Percentiles rank a stretch among this genome's conserved stretches.
These are phyloP conservation scores for Candida krabiensis DNA, from an alignment of 805 yeast species.

Conservation along the genomic window DNA sequence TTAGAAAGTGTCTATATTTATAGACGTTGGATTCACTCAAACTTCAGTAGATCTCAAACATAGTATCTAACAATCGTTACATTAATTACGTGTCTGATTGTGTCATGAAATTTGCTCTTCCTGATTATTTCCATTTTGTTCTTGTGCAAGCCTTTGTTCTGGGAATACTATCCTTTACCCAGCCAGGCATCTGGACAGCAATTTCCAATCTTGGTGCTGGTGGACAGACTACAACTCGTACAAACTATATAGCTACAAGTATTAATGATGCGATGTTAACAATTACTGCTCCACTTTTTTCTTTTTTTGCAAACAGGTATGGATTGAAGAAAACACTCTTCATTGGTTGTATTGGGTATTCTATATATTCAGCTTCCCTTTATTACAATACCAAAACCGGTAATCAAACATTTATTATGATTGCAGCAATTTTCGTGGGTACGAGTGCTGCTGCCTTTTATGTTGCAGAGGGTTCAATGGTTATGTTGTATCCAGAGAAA, in stretches of 20 bases:
- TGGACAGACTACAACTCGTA: conserved; percentile 9
- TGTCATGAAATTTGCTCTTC: too few relatives aligned
- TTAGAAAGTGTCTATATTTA: too few relatives aligned
- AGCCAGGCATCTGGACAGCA: conserved; percentile 13
- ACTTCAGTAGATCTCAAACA: too few relatives aligned
- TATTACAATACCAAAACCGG: conserved; percentile 29
- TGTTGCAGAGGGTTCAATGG: conserved; percentile 30
- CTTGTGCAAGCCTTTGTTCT: conserved; percentile 17
- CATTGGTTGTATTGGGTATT: conserved; percentile 27
- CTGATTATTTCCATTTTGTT: too few relatives aligned
- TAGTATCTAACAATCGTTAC: too few relatives aligned
- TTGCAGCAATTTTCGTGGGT: conserved; percentile 28
- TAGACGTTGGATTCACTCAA: too few relatives aligned
- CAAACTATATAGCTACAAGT: conserved; percentile 10
- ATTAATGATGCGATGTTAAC: conserved; percentile 23
- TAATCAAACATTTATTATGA: conserved; percentile 23
- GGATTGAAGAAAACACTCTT: conserved; percentile 21
- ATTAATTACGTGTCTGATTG: too few relatives aligned
- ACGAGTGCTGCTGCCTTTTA: conserved; percentile 28
- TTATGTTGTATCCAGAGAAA: conserved; percentile 25
- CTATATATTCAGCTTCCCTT: conserved; percentile 27
- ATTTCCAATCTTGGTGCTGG: conserved; percentile 14
- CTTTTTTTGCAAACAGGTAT: conserved; percentile 22
- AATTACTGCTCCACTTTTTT: conserved; percentile 19
- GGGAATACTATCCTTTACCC: conserved; percentile 13